Conservation (phyloP, 352 stramenopile genomes). For the Phytophthora europaea region DNA sequence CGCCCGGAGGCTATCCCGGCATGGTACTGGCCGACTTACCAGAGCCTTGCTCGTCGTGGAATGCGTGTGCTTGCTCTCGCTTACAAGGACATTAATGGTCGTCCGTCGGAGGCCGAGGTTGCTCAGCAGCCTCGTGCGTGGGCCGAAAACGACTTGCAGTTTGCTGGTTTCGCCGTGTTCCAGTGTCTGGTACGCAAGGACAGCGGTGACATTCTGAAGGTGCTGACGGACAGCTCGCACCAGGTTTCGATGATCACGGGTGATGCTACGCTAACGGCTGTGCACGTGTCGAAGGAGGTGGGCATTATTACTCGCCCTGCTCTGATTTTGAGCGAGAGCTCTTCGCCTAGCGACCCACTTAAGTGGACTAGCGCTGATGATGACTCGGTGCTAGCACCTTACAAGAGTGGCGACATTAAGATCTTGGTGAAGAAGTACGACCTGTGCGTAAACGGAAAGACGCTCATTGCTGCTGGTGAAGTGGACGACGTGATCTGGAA, state of each 20-base stretch:
- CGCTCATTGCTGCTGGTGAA: constrained; percentile 74
- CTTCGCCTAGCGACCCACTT: constrained; percentile 44
- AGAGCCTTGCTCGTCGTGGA: constrained; percentile 81
- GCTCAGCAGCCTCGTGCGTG: constrained; percentile 83
- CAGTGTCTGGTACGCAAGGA: constrained; percentile 97
- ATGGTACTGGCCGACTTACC: constrained; percentile 93
- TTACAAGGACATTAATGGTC: constrained; percentile 93
- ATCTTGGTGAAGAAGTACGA: constrained; percentile 85
- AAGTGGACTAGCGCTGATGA: constrained; percentile 89
- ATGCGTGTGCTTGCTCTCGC: constrained; percentile 97
- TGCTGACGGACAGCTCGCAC: constrained; percentile 94
- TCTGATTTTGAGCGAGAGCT: constrained; percentile 74
- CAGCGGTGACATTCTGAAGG: constrained; percentile 94
- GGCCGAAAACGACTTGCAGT: constrained; percentile 95
- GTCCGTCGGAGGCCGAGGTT: constrained; percentile 78
- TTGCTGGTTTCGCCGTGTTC: constrained; percentile 96
- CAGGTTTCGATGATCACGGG: constrained; percentile 99
- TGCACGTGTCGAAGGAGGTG: constrained; percentile 97
- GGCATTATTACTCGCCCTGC: constrained; percentile 90
- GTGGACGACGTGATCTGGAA: constrained; percentile 89
- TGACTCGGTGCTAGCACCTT: constrained; percentile 72
- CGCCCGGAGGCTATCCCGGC: constrained; percentile 79
- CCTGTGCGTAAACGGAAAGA: constrained; percentile 88
- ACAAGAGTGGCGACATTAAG: constrained; percentile 70
- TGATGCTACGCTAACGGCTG: constrained; percentile 97